phyloP scores from a whole-genome alignment of 2,329 filamentous ascomycete genomes.

The Fusarium coicis region DNA sequence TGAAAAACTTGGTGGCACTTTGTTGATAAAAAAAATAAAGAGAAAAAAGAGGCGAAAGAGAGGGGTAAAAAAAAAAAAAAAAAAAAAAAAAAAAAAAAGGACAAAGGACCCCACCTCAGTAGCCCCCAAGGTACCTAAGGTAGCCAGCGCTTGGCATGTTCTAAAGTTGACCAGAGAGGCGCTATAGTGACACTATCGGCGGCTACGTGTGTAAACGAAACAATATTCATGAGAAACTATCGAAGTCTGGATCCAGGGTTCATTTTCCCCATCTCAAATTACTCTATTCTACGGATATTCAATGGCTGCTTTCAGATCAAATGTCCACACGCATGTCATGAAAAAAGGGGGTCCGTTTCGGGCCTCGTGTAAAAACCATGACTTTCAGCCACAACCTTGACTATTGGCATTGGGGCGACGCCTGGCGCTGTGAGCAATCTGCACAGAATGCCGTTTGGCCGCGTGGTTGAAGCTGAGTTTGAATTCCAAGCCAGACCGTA shows the following conservation, averaged over 20 bases:
- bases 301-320: neutral
- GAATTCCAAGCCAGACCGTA: slow-evolving; percentile 10
- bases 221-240: slow-evolving; percentile 35
- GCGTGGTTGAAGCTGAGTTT: slow-evolving; percentile 3
- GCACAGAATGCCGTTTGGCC: slow-evolving; percentile 7
- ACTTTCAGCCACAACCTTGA: slow-evolving; percentile 16
- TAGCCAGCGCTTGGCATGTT: slow-evolving; percentile 8
- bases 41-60: neutral
- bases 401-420: slow-evolving; percentile 27
- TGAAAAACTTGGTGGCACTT: neutral
- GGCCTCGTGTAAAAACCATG: neutral
- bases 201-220: slow-evolving; percentile 36
- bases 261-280: neutral
- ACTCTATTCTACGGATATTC: neutral
- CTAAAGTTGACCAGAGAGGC: slow-evolving; percentile 5
- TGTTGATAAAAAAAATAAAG: neutral
- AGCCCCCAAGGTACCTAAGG: slow-evolving; percentile 4
- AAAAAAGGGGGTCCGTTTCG: slow-evolving; percentile 15
- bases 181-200: slow-evolving; percentile 29
- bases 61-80: neutral
- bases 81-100: neutral
- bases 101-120: neutral
- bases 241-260: slow-evolving; percentile 29
- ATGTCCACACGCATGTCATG: neutral
- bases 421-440: slow-evolving; percentile 18